phyloP scores from a whole-genome alignment of 495 filamentous ascomycete genomes.

The Neurospora discreta region DNA sequence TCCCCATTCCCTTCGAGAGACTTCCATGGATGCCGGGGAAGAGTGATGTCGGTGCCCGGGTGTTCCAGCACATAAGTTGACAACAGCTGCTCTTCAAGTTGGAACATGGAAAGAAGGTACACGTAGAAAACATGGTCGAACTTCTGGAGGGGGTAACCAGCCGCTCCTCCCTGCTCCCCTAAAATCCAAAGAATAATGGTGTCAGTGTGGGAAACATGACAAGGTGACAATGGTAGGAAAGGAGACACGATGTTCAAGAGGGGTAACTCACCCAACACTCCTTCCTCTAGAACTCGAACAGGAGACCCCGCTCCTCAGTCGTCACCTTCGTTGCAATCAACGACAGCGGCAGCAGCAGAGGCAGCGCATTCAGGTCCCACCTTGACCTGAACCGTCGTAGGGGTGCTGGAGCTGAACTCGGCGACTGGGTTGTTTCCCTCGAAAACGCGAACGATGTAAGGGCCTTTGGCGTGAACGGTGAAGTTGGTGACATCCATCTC shows the following conservation, averaged over 20 bases:
- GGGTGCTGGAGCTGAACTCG: neutral
- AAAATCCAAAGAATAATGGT: neutral
- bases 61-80: neutral
- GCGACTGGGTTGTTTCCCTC: neutral
- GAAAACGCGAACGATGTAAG: neutral
- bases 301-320: neutral
- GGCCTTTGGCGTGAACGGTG: neutral
- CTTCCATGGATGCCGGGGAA: neutral
- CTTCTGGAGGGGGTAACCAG: neutral
- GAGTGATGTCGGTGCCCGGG: neutral
- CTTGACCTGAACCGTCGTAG: neutral
- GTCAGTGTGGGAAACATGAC: neutral
- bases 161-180: neutral
- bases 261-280: neutral
- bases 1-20: neutral
- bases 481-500: neutral
- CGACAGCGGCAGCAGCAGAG: neutral
- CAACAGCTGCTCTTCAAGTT: neutral
- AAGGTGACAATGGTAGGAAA: no score
- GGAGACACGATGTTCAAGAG: neutral
- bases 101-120: neutral
- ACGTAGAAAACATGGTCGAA: neutral
- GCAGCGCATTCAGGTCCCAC: neutral
- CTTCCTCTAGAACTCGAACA: neutral
- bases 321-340: neutral